Evolutionary conservation across 2,329 filamentous ascomycete genomes (phyloP).

Genomic region (Aureobasidium sp.): DNA sequence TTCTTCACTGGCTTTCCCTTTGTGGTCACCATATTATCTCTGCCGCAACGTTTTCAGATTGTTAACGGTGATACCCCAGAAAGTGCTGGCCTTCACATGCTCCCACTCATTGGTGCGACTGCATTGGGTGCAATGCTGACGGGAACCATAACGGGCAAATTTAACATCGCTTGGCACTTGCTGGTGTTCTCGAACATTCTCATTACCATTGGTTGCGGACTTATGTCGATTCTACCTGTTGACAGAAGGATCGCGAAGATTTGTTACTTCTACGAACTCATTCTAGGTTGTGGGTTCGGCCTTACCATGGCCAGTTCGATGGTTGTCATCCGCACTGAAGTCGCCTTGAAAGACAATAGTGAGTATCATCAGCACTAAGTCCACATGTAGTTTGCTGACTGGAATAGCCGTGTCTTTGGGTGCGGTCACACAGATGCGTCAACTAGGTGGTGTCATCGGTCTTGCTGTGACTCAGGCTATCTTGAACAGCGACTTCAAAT

Average conservation of each 20-base stretch:
- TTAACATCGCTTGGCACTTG: conserved; percentile 1
- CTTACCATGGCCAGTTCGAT: neutral
- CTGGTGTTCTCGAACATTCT: neutral
- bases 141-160: conserved; percentile 1
- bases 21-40: conserved; percentile 12
- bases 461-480: neutral
- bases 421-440: neutral
- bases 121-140: neutral
- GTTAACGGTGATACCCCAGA: neutral
- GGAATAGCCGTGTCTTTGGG: neutral
- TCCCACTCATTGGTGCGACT: conserved; percentile 2
- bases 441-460: neutral
- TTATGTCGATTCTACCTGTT: neutral
- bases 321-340: conserved; percentile 2
- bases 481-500: neutral
- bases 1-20: conserved; percentile 13
- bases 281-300: neutral
- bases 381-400: neutral
- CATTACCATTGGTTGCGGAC: neutral
- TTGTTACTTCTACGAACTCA: neutral
- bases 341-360: conserved; percentile 2
- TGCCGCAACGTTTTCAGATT: conserved; percentile 12
- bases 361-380: neutral
- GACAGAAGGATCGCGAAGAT: neutral
- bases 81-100: conserved; percentile 12